Evolutionary conservation across 2,329 filamentous ascomycete species (phyloP), one percentile per base, ranked within the genome.

Genomic region (Helicocarpus griseus): DNA sequence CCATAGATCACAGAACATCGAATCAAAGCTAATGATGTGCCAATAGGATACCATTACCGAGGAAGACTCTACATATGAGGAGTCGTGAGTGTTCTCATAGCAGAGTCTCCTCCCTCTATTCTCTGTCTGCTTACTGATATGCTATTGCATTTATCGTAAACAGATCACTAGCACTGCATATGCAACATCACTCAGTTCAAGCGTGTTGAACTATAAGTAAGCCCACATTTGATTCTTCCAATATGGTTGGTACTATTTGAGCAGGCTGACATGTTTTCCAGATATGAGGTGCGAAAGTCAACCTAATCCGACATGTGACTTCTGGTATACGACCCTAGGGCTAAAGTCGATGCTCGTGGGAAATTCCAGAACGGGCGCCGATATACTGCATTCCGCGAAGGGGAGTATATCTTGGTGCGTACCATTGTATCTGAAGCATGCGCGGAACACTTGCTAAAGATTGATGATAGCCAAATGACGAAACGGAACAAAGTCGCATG

Each of bases 401-500:
- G 60, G 7, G 57, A 56, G 51, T 60, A 60, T 54, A 19, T 60
- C 9, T 47, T 48, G 21, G 46, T 39, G 21, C n/a, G 26, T 48
- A 26, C 31, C 41, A 8, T 22, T 19, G 28, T 33, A 26, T 17
- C 17, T 31, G n/a, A 48, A 40, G 26, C 14, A 22, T 45, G n/a
- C 22, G 5, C 38, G 19, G 22, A 40, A 29, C 14, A 6, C n/a
- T 14, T n/a, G 22, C 40, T 44, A 44, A 44, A 19, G 5, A 5
- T 44, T 21, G 8, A 9, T 22, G 38, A 9, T 58, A 62, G 54
- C 65, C 65, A 21, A 68, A 69, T 48, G 65, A 67, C 49, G 65
- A 69, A 49, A 48, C 57, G 48, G 65, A 67, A 47, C 64, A 67
- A 53, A 63, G 65, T 44, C 62, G 63, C 17, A 58, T 66, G 48